phyloP scores from a whole-genome alignment of 1,284 basidiomycete species.

The Ustilago shanxiensis region DNA sequence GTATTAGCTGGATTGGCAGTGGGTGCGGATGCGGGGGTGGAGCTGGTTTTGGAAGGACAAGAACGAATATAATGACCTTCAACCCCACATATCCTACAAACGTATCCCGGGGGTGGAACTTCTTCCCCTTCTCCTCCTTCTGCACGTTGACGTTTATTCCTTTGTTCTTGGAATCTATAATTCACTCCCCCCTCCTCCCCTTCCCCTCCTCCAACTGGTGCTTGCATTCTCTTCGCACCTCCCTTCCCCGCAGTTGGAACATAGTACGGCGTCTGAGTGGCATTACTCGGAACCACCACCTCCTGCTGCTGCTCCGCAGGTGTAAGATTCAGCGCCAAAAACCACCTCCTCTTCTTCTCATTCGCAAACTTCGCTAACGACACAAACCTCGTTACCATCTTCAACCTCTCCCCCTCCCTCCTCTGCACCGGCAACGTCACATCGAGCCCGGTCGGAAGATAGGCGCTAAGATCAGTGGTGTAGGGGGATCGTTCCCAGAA shows the following conservation, averaged over 20 bases:
- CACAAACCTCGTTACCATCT: conserved; percentile 59
- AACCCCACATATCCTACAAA: conserved; percentile 52
- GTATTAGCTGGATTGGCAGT: not conserved
- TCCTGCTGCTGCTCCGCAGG: conserved; percentile 26
- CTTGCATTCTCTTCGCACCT: not conserved
- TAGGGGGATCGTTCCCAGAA: conserved; percentile 68
- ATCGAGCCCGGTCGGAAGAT: conserved; percentile 5
- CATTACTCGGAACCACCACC: conserved; percentile 20
- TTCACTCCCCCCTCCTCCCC: conserved; percentile 28
- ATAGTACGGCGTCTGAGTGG: conserved; percentile 43
- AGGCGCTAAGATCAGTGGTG: conserved; percentile 37
- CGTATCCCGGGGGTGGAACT: conserved; percentile 53
- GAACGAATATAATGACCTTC: conserved; percentile 53
- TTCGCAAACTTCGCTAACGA: conserved; percentile 63
- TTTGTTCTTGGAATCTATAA: conserved; percentile 34
- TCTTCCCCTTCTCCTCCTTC: conserved; percentile 24
- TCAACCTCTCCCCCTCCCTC: conserved; percentile 11
- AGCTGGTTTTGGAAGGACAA: conserved; percentile 37
- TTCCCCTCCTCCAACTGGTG: conserved; percentile 3
- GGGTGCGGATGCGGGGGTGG: not conserved
- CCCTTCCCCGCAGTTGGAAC: not conserved
- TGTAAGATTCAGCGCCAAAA: conserved; percentile 61
- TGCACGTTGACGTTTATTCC: conserved; percentile 15
- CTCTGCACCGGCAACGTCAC: not conserved
- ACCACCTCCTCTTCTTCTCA: conserved; percentile 63